Evolutionary conservation across 192 early-diverging fungal species (phyloP), one percentile per base, ranked within the genome.

Genomic region (Haplosporangium gracile): DNA sequence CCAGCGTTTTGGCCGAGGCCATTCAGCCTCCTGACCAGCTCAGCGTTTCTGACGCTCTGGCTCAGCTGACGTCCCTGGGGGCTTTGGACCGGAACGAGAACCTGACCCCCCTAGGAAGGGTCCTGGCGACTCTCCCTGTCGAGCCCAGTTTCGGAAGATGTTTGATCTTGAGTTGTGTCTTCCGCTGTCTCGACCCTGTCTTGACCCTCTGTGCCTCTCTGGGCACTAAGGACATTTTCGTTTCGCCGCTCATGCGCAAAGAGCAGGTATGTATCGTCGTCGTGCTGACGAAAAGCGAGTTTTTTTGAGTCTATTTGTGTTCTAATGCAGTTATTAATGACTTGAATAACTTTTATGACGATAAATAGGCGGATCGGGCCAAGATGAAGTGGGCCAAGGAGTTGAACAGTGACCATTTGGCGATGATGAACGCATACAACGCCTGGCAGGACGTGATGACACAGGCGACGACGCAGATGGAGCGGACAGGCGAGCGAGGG

Each of bases 131-230:
- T 0, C 83, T 95, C 42, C 94, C 94, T 9, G 88, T 94, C 16
- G 94, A 95, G 71, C 94, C 94, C 5, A 93, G 93, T 84, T 91
- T 95, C 43, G 93, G 93, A n/a, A 92, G 94, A 55, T 91, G 94
- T 76, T 83, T 95, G 38, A 79, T 95, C 10, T 68, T 92, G 36
- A 93, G 91, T 20, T 91, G 91, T 38, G 80, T 91, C 29, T 93
- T 94, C 78, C 85, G 90, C 13, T 94, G 93, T 70, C 69, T 95
- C 40, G 94, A 95, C 79, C 94, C 94, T 20, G 91, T 95, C 40
- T 74, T 95, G 45, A 93, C 94, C 2, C 81, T 91, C 15, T 93
- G 93, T 4, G 92, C 91, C 10, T 90, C 89, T 5, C 75, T 95
- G 53, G 91, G 90, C 15, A 88, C 87, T 51, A 89, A 89, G 68